A percentile compares a stretch with the other conserved stretches of the same genome.
Evolutionary conservation across 2,329 filamentous ascomycete genomes (phyloP).

Genomic region (Penicillium sp.): DNA sequence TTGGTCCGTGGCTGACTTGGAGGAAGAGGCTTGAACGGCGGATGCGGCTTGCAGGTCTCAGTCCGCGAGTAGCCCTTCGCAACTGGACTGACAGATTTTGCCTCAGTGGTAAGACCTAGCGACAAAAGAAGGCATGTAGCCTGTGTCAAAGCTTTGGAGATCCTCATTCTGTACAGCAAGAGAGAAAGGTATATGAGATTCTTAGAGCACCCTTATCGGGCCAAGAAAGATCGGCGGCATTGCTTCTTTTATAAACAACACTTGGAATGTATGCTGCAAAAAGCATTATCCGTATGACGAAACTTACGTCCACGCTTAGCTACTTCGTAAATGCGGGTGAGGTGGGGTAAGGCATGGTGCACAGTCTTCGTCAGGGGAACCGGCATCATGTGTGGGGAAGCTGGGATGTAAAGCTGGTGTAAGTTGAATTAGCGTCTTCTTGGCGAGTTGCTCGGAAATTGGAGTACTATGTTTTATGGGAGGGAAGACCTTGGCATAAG

Average conservation of each 20-base stretch:
- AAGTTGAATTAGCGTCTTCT: not conserved
- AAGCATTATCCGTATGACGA: not conserved
- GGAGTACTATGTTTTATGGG: not conserved
- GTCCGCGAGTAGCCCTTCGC: constrained; percentile 17
- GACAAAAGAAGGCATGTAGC: constrained; percentile 22
- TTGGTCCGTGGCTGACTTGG: constrained; percentile 23
- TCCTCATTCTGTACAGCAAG: constrained; percentile 23
- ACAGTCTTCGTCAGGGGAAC: constrained; percentile 19
- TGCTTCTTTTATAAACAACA: not conserved
- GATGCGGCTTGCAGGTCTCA: constrained; percentile 28
- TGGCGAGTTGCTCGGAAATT: constrained; percentile 8
- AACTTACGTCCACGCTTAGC: not conserved
- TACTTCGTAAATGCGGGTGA: not conserved
- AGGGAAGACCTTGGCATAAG: not conserved
- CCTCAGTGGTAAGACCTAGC: constrained; percentile 18
- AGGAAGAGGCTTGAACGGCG: constrained; percentile 32
- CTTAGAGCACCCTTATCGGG: not conserved
- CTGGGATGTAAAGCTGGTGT: not conserved
- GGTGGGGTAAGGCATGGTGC: constrained; percentile 5
- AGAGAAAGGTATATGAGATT: not conserved
- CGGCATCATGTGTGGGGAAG: constrained; percentile 16
- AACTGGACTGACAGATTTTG: constrained; percentile 13
- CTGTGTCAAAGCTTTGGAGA: constrained; percentile 24
- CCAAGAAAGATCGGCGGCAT: not conserved
- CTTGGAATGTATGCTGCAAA: not conserved